Conservation (phyloP, 306 rosid species). For the Trichosanthes truncata region DNA sequence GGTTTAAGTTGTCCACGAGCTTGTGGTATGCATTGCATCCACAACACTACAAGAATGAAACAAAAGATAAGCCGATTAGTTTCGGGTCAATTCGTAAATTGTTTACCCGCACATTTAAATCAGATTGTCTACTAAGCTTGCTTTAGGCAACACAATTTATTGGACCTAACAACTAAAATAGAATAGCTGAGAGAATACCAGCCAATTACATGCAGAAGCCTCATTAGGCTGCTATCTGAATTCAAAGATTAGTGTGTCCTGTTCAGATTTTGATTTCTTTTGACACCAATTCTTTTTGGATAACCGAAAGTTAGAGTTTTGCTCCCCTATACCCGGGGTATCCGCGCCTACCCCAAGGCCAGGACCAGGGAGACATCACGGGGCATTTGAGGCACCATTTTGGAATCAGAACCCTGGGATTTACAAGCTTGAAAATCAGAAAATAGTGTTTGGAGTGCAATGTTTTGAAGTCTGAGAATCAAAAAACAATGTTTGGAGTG, state of each 20-base stretch:
- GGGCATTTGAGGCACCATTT: too few species aligned
- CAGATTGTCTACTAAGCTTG: neutral
- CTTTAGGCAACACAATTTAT: neutral
- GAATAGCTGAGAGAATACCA: neutral
- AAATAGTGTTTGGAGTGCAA: too few species aligned
- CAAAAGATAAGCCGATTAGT: neutral
- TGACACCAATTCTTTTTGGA: neutral
- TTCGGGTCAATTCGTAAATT: neutral
- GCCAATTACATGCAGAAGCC: neutral
- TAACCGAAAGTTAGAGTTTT: too few species aligned
- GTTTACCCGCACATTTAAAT: neutral
- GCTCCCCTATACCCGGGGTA: too few species aligned
- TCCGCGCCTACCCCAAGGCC: too few species aligned
- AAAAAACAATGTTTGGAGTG: too few species aligned
- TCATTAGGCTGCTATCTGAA: neutral
- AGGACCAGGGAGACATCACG: too few species aligned
- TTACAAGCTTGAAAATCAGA: too few species aligned
- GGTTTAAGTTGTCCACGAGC: conserved; percentile 91
- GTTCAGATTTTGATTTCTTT: neutral
- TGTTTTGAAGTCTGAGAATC: too few species aligned
- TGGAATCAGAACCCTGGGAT: too few species aligned
- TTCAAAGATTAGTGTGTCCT: neutral
- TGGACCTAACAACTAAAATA: neutral
- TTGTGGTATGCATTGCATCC: conserved; percentile 90
- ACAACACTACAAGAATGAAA: conserved; percentile 51